A percentile compares a stretch with the other conserved stretches of the same genome.
These are phyloP conservation scores for Phytophthora foliorum DNA, from an alignment of 352 stramenopile species.

Conservation along the genomic window DNA sequence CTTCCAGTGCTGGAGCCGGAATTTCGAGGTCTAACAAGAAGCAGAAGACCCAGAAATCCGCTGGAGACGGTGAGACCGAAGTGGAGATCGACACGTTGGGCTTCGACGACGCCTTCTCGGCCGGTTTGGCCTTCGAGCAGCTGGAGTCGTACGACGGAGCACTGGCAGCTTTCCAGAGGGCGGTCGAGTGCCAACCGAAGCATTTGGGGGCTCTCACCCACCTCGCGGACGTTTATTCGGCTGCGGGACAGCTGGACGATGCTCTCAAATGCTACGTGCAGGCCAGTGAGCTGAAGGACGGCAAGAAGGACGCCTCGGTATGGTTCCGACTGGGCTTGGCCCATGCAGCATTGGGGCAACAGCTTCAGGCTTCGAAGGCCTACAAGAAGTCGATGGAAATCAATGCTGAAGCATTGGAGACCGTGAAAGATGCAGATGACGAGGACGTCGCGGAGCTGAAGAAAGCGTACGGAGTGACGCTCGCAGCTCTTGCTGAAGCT, in stretches of 20 bases:
- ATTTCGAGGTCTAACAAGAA: conserved; percentile 36
- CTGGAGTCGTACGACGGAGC: conserved; percentile 62
- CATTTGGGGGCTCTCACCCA: conserved; percentile 59
- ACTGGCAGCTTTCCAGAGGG: conserved; percentile 50
- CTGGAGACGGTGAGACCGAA: conserved; percentile 39
- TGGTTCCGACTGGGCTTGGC: conserved; percentile 65
- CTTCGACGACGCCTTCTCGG: conserved; percentile 69
- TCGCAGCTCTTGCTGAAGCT: conserved; percentile 63
- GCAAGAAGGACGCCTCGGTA: conserved; percentile 51
- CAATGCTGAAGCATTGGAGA: conserved; percentile 33
- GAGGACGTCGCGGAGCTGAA: conserved; percentile 30
- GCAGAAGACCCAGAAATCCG: conserved; percentile 41
- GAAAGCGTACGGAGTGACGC: conserved; percentile 61
- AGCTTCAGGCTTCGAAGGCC: conserved; percentile 42
- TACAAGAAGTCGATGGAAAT: conserved; percentile 49
- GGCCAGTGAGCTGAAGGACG: conserved; percentile 43
- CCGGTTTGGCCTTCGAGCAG: conserved; percentile 76
- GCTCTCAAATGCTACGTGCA: conserved; percentile 52
- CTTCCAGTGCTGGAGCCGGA: conserved; percentile 6
- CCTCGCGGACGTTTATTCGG: conserved; percentile 58
- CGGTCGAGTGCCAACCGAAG: conserved; percentile 47
- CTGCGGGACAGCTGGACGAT: conserved; percentile 38
- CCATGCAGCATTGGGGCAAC: conserved; percentile 46
- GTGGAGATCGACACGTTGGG: conserved; percentile 56
- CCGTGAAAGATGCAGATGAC: conserved; percentile 11